A percentile compares a stretch with the other conserved stretches of the same genome.
Evolutionary conservation across 306 rosid genomes (phyloP).

Genomic region (Herpetospermum pedunculosum): DNA sequence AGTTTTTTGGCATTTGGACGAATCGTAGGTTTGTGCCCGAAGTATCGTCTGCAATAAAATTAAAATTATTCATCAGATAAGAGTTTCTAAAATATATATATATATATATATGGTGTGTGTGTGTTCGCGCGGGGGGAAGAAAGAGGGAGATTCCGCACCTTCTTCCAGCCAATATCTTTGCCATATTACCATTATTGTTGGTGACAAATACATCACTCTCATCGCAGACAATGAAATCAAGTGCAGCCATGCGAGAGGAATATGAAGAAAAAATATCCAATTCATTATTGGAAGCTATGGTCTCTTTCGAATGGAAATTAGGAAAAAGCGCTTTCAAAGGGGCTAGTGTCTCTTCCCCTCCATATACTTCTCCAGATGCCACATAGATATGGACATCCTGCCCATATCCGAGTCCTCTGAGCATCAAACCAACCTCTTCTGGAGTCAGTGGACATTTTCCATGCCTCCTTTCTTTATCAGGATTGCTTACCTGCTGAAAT

Average conservation of each 20-base stretch:
- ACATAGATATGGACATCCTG: constrained; percentile 86
- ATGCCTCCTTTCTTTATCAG: constrained; percentile 92
- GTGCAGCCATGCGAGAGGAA: constrained; percentile 99
- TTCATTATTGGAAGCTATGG: constrained; percentile 70
- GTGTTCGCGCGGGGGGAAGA: neutral
- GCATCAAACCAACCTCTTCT: constrained; percentile 98
- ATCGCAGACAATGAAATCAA: constrained; percentile 87
- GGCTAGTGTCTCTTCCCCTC: constrained; percentile 89
- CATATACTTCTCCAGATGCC: constrained; percentile 93
- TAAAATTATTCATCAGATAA: neutral
- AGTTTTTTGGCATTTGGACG: constrained; percentile 97
- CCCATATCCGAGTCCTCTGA: constrained; percentile 91
- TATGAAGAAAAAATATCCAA: constrained; percentile 67
- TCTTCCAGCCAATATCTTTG: constrained; percentile 89
- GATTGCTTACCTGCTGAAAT: constrained; percentile 64
- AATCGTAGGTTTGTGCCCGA: constrained; percentile 95
- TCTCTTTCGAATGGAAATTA: constrained; percentile 81
- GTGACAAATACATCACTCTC: constrained; percentile 97
- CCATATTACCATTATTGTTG: constrained; percentile 98
- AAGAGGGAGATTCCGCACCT: constrained; percentile 34
- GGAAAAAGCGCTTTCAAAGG: constrained; percentile 82
- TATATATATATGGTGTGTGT: too few species aligned
- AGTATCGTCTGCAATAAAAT: constrained; percentile 64
- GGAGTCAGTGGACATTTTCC: constrained; percentile 98
- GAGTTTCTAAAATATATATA: neutral